These are phyloP conservation scores for Kodamaea anthophila DNA, from an alignment of 1,139 yeast species.

Conservation along the genomic window DNA sequence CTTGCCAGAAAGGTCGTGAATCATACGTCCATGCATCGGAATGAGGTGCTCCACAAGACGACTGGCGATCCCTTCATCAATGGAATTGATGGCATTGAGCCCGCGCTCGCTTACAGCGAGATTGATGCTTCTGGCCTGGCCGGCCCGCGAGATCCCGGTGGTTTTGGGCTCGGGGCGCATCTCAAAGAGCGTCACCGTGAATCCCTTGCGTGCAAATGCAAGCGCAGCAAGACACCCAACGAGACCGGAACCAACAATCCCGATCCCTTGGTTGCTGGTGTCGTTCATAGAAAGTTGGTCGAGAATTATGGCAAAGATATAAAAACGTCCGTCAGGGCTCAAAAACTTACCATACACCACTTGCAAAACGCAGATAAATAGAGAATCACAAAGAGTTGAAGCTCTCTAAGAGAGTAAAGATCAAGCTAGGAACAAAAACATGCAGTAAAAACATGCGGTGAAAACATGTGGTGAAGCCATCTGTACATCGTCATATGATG, in stretches of 20 bases:
- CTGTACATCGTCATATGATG: too few relatives aligned
- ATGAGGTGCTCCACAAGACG: constrained; percentile 56
- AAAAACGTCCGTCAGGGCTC: too few relatives aligned
- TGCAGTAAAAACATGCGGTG: too few relatives aligned
- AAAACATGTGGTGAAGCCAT: too few relatives aligned
- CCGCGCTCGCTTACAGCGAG: constrained; percentile 86
- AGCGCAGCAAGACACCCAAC: constrained; percentile 87
- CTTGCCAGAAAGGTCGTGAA: constrained; percentile 63
- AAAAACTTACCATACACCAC: too few relatives aligned
- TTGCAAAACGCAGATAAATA: too few relatives aligned
- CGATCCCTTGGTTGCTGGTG: constrained; percentile 25
- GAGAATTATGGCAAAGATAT: too few relatives aligned
- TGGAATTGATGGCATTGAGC: constrained; percentile 56
- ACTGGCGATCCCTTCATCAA: constrained; percentile 54
- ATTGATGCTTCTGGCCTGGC: constrained; percentile 58
- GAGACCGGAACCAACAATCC: constrained; percentile 76
- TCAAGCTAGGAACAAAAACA: too few relatives aligned
- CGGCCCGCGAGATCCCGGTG: constrained; percentile 12
- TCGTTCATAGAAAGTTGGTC: too few relatives aligned
- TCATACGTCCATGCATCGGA: constrained; percentile 89
- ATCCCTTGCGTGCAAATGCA: constrained; percentile 71
- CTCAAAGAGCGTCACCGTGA: constrained; percentile 65
- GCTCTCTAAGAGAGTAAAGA: too few relatives aligned
- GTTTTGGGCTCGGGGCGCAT: constrained; percentile 36
- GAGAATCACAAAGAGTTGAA: too few relatives aligned